Percentiles rank a stretch among this genome's conserved stretches.
These are phyloP conservation scores for Jackrogersella minutella DNA, from an alignment of 495 filamentous ascomycete genomes.

Conservation along the genomic window DNA sequence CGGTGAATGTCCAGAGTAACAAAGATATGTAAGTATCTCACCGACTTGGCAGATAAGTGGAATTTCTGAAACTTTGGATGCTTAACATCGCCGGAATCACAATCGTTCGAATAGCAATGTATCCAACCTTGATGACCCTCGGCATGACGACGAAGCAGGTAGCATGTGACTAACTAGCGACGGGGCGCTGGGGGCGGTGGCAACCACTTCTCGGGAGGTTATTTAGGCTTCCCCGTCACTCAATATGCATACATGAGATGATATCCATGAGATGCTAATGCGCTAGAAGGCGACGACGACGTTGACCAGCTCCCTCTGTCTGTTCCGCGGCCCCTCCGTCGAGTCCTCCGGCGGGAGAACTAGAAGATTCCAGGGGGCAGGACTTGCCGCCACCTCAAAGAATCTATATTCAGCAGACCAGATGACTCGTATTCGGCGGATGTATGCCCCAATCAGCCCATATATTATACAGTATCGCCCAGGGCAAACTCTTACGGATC, in stretches of 20 bases:
- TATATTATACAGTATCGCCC: neutral
- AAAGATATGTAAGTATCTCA: neutral
- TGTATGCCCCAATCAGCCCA: neutral
- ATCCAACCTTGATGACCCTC: neutral
- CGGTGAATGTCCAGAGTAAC: too few species aligned
- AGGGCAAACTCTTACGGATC: neutral
- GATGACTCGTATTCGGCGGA: neutral
- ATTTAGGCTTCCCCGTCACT: neutral
- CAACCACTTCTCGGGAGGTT: neutral
- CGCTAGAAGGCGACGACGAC: neutral
- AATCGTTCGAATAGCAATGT: too few species aligned
- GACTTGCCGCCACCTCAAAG: neutral
- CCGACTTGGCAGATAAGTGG: neutral
- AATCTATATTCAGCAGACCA: neutral
- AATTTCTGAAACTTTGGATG: neutral
- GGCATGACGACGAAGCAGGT: neutral
- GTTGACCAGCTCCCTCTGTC: neutral
- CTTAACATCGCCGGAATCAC: neutral
- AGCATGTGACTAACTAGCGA: neutral
- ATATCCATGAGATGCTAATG: neutral
- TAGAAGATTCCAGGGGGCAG: neutral
- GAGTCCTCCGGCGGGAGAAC: neutral
- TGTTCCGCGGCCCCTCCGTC: neutral
- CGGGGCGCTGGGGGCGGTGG: neutral
- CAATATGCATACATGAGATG: neutral